phyloP scores from a whole-genome alignment of 2,329 filamentous ascomycete species.

The Nigrograna mackinnonii region DNA sequence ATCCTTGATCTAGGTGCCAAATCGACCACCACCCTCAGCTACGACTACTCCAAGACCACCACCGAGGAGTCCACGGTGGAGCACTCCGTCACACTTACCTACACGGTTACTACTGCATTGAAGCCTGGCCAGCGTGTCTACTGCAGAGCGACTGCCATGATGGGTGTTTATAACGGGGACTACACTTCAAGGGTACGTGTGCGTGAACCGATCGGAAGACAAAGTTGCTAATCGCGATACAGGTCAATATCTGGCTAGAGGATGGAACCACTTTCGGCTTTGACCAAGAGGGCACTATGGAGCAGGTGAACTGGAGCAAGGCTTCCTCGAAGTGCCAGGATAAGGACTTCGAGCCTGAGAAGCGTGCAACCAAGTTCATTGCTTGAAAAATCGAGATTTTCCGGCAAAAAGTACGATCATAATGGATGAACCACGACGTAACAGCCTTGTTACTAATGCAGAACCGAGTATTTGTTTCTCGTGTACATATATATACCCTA shows the following conservation, averaged over 20 bases:
- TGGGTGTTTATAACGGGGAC: slow-evolving; percentile 12
- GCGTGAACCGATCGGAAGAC: not conserved
- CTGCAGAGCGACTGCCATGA: slow-evolving; percentile 17
- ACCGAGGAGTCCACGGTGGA: slow-evolving; percentile 6
- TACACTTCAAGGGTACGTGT: slow-evolving; percentile 11
- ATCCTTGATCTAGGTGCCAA: slow-evolving; percentile 18
- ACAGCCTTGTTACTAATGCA: no score
- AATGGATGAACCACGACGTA: no score
- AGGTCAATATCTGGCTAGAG: slow-evolving; percentile 17
- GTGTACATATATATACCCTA: no score
- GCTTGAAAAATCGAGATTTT: no score
- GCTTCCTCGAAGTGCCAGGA: slow-evolving; percentile 16
- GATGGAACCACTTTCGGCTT: slow-evolving; percentile 16
- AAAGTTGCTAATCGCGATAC: not conserved
- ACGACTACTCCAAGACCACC: slow-evolving; percentile 9
- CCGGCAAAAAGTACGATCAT: no score
- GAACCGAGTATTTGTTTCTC: no score
- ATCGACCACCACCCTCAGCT: slow-evolving; percentile 12
- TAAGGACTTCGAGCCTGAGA: not conserved
- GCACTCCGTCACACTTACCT: slow-evolving; percentile 9
- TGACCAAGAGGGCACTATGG: slow-evolving; percentile 11
- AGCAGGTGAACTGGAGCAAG: slow-evolving; percentile 18
- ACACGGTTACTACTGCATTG: slow-evolving; percentile 11
- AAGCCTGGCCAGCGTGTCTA: slow-evolving; percentile 14
- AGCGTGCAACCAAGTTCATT: not conserved